phyloP scores from a whole-genome alignment of 2,329 filamentous ascomycete genomes.

The Colletotrichum sp. region DNA sequence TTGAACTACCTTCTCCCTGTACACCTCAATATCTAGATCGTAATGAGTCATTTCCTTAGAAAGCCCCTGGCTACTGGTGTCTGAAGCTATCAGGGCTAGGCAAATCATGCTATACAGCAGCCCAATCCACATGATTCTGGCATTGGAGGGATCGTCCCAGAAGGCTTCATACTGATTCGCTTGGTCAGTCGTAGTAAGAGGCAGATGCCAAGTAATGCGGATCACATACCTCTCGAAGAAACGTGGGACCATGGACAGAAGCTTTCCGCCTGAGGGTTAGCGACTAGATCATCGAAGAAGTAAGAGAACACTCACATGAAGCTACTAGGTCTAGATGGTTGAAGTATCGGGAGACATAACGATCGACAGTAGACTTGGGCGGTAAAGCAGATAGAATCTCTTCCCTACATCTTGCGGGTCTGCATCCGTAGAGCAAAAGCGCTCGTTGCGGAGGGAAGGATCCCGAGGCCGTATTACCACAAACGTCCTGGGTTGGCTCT shows the following conservation, averaged over 20 bases:
- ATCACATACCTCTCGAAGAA: conserved; percentile 22
- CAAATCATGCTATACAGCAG: conserved; percentile 36
- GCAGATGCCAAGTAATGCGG: neutral
- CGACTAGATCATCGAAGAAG: fast-evolving
- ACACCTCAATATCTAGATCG: conserved; percentile 23
- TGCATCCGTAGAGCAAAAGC: neutral
- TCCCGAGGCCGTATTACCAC: fast-evolving
- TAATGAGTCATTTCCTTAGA: conserved; percentile 23
- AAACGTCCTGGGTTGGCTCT: neutral
- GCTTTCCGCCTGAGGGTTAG: neutral
- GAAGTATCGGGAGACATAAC: conserved; percentile 40
- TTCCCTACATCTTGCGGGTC: conserved; percentile 6
- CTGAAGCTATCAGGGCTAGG: conserved; percentile 29
- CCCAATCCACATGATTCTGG: conserved; percentile 30
- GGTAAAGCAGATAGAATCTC: conserved; percentile 40
- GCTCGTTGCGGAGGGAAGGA: neutral
- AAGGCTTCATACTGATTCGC: conserved; percentile 29
- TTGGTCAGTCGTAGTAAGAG: neutral
- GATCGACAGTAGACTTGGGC: conserved; percentile 33
- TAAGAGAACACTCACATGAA: neutral
- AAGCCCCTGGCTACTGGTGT: conserved; percentile 15
- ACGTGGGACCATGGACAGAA: conserved; percentile 33
- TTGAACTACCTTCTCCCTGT: conserved; percentile 28
- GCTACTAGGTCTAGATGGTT: conserved; percentile 32
- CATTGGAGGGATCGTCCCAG: conserved; percentile 27